phyloP scores from a whole-genome alignment of 805 yeast genomes.

The Ogataea trehaloabstinens region DNA sequence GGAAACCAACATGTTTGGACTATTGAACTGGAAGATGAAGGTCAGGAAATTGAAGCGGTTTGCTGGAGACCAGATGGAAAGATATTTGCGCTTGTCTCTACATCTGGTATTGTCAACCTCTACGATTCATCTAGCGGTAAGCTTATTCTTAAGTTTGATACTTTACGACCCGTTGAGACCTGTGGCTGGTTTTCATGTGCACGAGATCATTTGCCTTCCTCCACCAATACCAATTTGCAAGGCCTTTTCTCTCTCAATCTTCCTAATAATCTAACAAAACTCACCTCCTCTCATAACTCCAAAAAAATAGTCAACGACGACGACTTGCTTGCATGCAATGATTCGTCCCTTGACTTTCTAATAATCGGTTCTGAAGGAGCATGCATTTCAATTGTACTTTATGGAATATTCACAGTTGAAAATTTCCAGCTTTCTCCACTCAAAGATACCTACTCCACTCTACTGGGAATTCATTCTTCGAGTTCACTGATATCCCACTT shows the following conservation, averaged over 20 bases:
- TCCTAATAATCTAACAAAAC: slow-evolving; percentile 23
- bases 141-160: slow-evolving; percentile 19
- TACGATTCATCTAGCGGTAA: slow-evolving; percentile 32
- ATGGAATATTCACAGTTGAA: slow-evolving; percentile 34
- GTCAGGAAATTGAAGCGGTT: slow-evolving; percentile 16
- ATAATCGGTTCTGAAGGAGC: slow-evolving; percentile 27
- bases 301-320: slow-evolving; percentile 22
- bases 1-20: slow-evolving; percentile 35
- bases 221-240: slow-evolving; percentile 10
- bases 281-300: slow-evolving; percentile 21
- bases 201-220: background rate
- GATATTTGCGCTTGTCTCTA: slow-evolving; percentile 27
- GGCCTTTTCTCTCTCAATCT: slow-evolving; percentile 23
- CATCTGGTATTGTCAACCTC: slow-evolving; percentile 21
- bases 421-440: slow-evolving; percentile 20
- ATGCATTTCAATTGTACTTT: slow-evolving; percentile 25
- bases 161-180: slow-evolving; percentile 13
- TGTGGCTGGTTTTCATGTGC: slow-evolving; percentile 21
- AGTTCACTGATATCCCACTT: slow-evolving; percentile 24
- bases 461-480: slow-evolving; percentile 19
- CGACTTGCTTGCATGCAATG: slow-evolving; percentile 21
- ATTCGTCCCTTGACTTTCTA: slow-evolving; percentile 28
- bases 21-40: slow-evolving; percentile 21
- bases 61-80: slow-evolving; percentile 35
- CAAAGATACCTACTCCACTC: slow-evolving; percentile 13